phyloP scores from a whole-genome alignment of 2,329 filamentous ascomycete genomes.

The Penicillium sp. region DNA sequence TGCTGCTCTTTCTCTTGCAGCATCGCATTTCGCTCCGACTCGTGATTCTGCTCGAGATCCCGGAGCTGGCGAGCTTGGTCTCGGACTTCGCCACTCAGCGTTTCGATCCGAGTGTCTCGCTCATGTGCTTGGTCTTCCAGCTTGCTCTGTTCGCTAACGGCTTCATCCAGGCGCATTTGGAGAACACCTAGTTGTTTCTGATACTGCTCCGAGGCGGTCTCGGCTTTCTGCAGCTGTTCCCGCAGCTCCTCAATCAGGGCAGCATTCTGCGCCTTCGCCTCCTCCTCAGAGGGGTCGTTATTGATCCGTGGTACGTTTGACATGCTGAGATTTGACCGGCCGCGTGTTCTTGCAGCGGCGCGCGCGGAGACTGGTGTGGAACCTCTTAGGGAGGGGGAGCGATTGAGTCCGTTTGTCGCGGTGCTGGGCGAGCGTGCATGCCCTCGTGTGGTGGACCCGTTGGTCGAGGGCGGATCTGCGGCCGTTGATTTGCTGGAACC shows the following conservation, averaged over 20 bases:
- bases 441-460: constrained; percentile 38
- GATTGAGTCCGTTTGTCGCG: constrained; percentile 49
- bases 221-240: constrained; percentile 76
- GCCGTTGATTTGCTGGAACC: constrained; percentile 33
- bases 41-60: constrained; percentile 90
- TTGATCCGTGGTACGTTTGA: constrained; percentile 45
- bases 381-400: constrained; percentile 63
- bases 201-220: constrained; percentile 72
- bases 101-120: constrained; percentile 77
- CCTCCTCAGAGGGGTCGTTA: constrained; percentile 60
- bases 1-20: constrained; percentile 91
- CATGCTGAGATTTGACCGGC: constrained; percentile 43
- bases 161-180: constrained; percentile 82
- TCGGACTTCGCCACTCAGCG: constrained; percentile 78
- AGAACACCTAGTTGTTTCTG: constrained; percentile 82
- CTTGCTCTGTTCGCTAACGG: constrained; percentile 75
- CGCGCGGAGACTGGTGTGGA: constrained; percentile 65
- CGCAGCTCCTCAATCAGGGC: constrained; percentile 81
- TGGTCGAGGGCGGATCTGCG: constrained; percentile 30
- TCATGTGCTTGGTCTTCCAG: constrained; percentile 87
- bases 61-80: constrained; percentile 79
- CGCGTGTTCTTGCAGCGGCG: constrained; percentile 63
- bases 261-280: constrained; percentile 74
- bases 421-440: constrained; percentile 52
- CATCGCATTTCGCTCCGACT: constrained; percentile 81